A percentile compares a stretch with the other conserved stretches of the same genome.
phyloP scores from a whole-genome alignment of 257 asterid species.

The Fraxinus pennsylvanica region DNA sequence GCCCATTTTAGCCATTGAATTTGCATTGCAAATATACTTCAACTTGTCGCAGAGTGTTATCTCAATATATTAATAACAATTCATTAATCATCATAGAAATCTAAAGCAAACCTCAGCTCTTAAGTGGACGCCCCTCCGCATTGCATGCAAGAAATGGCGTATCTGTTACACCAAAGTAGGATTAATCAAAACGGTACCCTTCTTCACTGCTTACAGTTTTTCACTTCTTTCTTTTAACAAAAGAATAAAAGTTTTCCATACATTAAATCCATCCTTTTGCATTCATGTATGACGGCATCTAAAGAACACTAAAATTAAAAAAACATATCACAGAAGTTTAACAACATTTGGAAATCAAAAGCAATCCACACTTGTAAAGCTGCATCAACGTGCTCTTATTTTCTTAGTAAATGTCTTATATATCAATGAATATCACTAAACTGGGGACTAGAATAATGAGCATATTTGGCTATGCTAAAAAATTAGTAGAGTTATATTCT shows the following conservation, averaged over 20 bases:
- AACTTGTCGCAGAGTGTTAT: neutral
- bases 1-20: neutral
- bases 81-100: slow-evolving; percentile 18
- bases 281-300: neutral
- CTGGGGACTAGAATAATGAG: neutral
- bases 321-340: neutral
- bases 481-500: too few species aligned
- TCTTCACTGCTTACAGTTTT: neutral
- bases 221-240: neutral
- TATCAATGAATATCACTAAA: neutral
- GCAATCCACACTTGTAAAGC: neutral
- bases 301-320: neutral
- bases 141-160: slow-evolving; percentile 76
- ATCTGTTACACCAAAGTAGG: slow-evolving; percentile 48
- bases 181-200: neutral
- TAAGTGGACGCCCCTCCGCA: slow-evolving; percentile 64
- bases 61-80: neutral
- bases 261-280: neutral
- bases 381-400: neutral
- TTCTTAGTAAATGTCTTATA: neutral
- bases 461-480: neutral
- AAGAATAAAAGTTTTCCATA: neutral
- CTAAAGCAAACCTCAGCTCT: slow-evolving; percentile 68
- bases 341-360: neutral
- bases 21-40: neutral